Percentiles rank a stretch among this genome's conserved stretches.
Evolutionary conservation across 1,284 basidiomycete genomes (phyloP).

Genomic region (Moniliophthora roreri): DNA sequence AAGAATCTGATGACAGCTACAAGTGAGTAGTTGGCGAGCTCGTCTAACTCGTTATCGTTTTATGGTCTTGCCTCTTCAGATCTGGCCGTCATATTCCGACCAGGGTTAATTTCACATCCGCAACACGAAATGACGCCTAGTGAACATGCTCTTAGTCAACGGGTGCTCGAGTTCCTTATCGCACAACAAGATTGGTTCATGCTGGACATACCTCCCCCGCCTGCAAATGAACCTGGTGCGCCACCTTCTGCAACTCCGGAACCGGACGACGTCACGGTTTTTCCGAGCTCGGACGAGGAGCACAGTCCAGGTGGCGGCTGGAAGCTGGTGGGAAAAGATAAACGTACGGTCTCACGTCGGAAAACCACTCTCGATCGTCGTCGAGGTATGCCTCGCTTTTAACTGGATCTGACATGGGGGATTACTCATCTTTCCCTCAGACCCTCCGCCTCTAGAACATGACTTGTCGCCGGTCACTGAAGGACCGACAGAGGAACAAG

Average conservation of each 20-base stretch:
- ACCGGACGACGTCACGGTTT: slow-evolving; percentile 34
- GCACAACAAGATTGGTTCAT: slow-evolving; percentile 86
- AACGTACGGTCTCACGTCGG: slow-evolving; percentile 29
- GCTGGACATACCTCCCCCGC: slow-evolving; percentile 76
- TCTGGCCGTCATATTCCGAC: slow-evolving; percentile 92
- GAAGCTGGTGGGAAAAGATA: slow-evolving; percentile 33
- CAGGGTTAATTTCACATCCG: slow-evolving; percentile 88
- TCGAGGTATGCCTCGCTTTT: slow-evolving; percentile 28
- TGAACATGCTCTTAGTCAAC: slow-evolving; percentile 87
- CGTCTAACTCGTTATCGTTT: slow-evolving; percentile 4
- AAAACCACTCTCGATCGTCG: slow-evolving; percentile 55
- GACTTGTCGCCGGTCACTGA: slow-evolving; percentile 41
- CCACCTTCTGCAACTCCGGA: slow-evolving; percentile 18
- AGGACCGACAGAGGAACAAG: slow-evolving; percentile 4
- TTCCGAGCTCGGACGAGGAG: slow-evolving; percentile 30
- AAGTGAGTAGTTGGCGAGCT: slow-evolving; percentile 54
- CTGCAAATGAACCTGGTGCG: slow-evolving; percentile 31
- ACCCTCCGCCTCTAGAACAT: slow-evolving; percentile 17
- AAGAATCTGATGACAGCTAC: slow-evolving; percentile 95
- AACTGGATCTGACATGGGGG: slow-evolving; percentile 8
- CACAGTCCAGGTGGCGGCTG: slow-evolving; percentile 26
- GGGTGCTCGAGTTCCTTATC: slow-evolving; percentile 94
- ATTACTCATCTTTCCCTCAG: background rate
- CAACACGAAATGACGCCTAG: slow-evolving; percentile 78
- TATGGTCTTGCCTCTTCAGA: slow-evolving; percentile 47